Evolutionary conservation across 2,329 filamentous ascomycete genomes (phyloP), one percentile per base, ranked within the genome.

Genomic region (Penicillium sp.): DNA sequence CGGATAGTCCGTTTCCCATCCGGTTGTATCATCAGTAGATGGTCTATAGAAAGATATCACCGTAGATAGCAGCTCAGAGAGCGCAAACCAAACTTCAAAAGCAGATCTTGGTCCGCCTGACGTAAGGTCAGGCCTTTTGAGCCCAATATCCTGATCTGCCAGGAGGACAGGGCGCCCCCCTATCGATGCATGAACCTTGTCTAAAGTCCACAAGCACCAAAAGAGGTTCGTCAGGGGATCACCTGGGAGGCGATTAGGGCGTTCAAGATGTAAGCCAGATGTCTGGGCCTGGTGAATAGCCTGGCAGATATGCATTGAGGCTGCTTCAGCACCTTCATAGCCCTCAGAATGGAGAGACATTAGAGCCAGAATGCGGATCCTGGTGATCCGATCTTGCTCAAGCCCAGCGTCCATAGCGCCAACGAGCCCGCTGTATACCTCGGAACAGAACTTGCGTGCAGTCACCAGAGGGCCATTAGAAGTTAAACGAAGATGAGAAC

Each of bases 281-380:
- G 76, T 78, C 63, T 78, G 76, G 23, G 77, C 75, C 53, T 78
- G 76, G 56, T 79, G 77, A 48, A 79, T 78, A 11, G 77, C 77
- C 61, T 77, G 73, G 19, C 73, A 75, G 15, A 79, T 70, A 48
- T 78, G 75, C 59, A 78, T 67, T 29, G 77, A 78, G 29, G 77
- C 77, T 6, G 76, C 68, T 57, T 79, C 77, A 6, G 75, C 73
- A 15, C 77, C 77, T 61, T 78, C 76, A 35, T 76, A 71, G 5
- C 77, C 77, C 58, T 79, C 77, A 49, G 73, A 77, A 59, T 79
- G 77, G 23, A 79, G 63, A 44, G 77, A 78, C 73, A 79, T 77
- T 49, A 79, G 63, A 6, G 77, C 75, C 46, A 79, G 63, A 15
- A 75, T 69, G 50, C 75, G 76, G 30, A 79, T 78, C 21, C 76